Conservation (phyloP, 139 green algal species). For the Picochlorum costavermella region DNA sequence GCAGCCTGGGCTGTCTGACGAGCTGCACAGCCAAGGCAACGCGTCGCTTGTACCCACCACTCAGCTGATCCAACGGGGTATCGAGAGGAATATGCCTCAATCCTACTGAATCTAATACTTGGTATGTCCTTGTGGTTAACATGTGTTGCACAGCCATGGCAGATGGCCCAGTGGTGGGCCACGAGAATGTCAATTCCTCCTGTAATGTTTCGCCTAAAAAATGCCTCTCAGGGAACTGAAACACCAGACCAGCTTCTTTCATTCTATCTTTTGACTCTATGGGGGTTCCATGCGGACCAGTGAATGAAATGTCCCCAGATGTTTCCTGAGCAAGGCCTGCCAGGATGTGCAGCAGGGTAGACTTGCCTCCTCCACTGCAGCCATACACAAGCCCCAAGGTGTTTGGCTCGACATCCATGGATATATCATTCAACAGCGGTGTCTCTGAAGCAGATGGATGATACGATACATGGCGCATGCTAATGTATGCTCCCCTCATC, state of each 20-base stretch:
- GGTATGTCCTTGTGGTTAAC: slow-evolving; percentile 8
- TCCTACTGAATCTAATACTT: slow-evolving; percentile 61
- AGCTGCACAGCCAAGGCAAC: slow-evolving; percentile 87
- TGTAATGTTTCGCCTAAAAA: slow-evolving; percentile 62
- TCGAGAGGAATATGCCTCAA: slow-evolving; percentile 55
- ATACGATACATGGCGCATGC: slow-evolving; percentile 19
- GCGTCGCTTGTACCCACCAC: slow-evolving; percentile 80
- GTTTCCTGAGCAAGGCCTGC: slow-evolving; percentile 53
- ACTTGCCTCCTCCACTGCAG: slow-evolving; percentile 76
- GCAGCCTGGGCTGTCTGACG: slow-evolving; percentile 41
- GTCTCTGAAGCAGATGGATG: slow-evolving; percentile 45
- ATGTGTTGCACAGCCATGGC: slow-evolving; percentile 11
- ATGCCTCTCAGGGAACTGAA: slow-evolving; percentile 94
- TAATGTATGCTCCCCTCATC: slow-evolving; percentile 1
- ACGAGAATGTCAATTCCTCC: slow-evolving; percentile 54
- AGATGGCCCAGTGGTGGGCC: slow-evolving; percentile 31
- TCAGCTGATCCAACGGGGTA: slow-evolving; percentile 52
- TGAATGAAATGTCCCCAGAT: slow-evolving; percentile 32
- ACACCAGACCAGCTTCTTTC: slow-evolving; percentile 71
- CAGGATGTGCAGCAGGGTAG: slow-evolving; percentile 77
- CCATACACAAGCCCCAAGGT: slow-evolving; percentile 75
- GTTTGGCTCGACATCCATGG: slow-evolving; percentile 54
- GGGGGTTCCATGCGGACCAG: neutral
- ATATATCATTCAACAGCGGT: slow-evolving; percentile 57
- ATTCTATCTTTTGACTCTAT: slow-evolving; percentile 15